A percentile compares a stretch with the other conserved stretches of the same genome.
phyloP scores from a whole-genome alignment of 148 eudicot species.

The Arctostaphylos glauca region DNA sequence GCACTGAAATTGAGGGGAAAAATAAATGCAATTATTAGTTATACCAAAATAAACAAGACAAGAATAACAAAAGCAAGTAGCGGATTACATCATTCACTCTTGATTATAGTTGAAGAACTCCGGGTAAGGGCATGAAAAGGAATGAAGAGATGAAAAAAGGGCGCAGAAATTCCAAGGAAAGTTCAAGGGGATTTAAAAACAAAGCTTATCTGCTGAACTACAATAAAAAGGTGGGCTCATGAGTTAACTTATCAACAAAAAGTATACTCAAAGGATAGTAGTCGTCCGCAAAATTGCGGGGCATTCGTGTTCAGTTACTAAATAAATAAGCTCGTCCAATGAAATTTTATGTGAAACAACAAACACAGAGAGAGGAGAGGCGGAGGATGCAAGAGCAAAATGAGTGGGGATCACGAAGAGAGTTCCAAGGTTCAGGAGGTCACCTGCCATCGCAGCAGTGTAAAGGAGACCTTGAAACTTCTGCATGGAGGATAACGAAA shows the following conservation, averaged over 20 bases:
- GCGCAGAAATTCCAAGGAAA: background rate
- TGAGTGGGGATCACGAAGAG: background rate
- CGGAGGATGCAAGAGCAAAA: background rate
- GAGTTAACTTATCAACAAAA: background rate
- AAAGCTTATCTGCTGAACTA: background rate
- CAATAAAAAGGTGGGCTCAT: background rate
- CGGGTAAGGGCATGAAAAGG: background rate
- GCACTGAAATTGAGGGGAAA: conserved; percentile 31
- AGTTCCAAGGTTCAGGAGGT: background rate
- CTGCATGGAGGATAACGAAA: conserved; percentile 32
- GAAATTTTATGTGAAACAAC: background rate
- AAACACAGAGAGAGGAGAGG: background rate
- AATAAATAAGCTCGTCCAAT: background rate
- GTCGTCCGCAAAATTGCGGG: background rate
- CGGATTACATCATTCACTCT: background rate
- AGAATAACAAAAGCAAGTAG: background rate
- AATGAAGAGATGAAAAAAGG: background rate
- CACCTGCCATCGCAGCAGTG: conserved; percentile 55
- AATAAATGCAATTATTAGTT: background rate
- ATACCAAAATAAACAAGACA: conserved; percentile 10
- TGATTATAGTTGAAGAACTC: background rate
- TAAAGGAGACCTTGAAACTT: conserved; percentile 43
- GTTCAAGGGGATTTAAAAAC: background rate
- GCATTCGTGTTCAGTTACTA: background rate
- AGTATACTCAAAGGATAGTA: background rate